Base-by-base conservation (phyloP, 2,329 filamentous ascomycete species). In the Botrytis paeoniae region DNA sequence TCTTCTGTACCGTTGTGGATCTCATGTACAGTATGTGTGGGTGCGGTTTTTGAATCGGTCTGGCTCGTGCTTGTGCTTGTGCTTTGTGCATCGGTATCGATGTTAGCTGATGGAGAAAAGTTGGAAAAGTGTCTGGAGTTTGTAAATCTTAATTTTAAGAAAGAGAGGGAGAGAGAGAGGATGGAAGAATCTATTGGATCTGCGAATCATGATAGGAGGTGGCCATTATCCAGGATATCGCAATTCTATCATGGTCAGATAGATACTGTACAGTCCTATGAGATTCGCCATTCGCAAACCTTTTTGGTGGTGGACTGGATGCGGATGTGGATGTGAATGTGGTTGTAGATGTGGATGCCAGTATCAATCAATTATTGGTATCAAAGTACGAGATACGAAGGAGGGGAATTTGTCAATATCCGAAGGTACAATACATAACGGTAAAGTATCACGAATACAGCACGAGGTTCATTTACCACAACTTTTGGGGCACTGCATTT, bases 51-150 rank as follows among this genome's bases (percentile, higher is more conserved):
- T 32, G 20, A 32, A 64, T 64, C 61, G 39, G 61, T 64, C 61
- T 43, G 61, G 61, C 61, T 39, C 41, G 61, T 64, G 39, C 61
- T 63, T 63, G 61, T 64, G 39, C 61, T 63, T 63, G n/a, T 41
- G 41, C 41, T 62, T 62, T 62, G 25, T 37, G 22, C 16, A 29
- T 41, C 37, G 37, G 37, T 37, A 37, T 61, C 20, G 20, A 51
- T 51, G 48, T 51, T 51, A 51, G 48, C 48, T 51, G 48, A 51
- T 51, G 48, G 48, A 51, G 51, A 29, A 29, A 29, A 54, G 25
- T 29, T 18, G 25, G 37, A 63, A 43, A 41, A 41, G 61, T 43
- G 61, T 45, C 39, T 64, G 61, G 61, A 45, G 61, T 43, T 14
- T 29, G 61, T 12, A 43, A 39, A 18, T 63, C 37, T 20, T 22